phyloP scores from a whole-genome alignment of 495 filamentous ascomycete species.

The Penicillium crystallinum region DNA sequence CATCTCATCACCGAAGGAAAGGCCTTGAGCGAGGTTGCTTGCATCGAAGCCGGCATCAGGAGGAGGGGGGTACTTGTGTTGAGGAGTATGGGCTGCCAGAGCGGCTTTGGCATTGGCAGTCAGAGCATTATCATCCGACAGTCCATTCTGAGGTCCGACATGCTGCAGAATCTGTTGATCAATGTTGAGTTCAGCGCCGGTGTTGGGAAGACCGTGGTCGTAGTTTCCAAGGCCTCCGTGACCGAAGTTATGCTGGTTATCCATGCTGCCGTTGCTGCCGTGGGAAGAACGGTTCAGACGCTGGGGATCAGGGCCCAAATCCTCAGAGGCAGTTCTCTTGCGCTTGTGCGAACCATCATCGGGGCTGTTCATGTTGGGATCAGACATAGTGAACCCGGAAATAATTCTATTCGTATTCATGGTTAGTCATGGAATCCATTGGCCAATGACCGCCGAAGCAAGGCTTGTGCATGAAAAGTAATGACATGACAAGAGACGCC shows the following conservation, averaged over 20 bases:
- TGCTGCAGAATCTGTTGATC: constrained; percentile 48
- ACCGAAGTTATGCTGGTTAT: constrained; percentile 37
- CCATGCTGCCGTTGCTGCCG: constrained; percentile 45
- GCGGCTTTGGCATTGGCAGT: constrained; percentile 47
- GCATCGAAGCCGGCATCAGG: constrained; percentile 40
- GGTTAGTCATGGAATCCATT: constrained; percentile 18
- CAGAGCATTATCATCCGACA: constrained; percentile 43
- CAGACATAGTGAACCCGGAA: constrained; percentile 31
- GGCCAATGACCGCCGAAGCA: constrained; percentile 7
- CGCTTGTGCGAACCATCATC: constrained; percentile 40
- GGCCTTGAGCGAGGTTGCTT: constrained; percentile 36
- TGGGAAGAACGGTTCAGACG: constrained; percentile 42
- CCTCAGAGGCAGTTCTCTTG: constrained; percentile 43
- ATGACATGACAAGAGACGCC: not conserved
- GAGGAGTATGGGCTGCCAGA: constrained; percentile 40
- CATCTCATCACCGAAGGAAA: constrained; percentile 45
- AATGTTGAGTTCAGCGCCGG: constrained; percentile 39
- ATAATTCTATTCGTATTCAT: constrained; percentile 4
- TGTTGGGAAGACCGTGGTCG: constrained; percentile 36
- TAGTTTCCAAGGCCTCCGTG: constrained; percentile 37
- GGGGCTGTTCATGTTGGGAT: constrained; percentile 36
- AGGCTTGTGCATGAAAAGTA: constrained; percentile 1
- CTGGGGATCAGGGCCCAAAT: constrained; percentile 38
- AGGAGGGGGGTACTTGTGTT: constrained; percentile 42
- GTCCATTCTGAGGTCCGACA: constrained; percentile 43